Base-by-base conservation (phyloP, 768 basidiomycete species). In the Lentinus brumalis region DNA sequence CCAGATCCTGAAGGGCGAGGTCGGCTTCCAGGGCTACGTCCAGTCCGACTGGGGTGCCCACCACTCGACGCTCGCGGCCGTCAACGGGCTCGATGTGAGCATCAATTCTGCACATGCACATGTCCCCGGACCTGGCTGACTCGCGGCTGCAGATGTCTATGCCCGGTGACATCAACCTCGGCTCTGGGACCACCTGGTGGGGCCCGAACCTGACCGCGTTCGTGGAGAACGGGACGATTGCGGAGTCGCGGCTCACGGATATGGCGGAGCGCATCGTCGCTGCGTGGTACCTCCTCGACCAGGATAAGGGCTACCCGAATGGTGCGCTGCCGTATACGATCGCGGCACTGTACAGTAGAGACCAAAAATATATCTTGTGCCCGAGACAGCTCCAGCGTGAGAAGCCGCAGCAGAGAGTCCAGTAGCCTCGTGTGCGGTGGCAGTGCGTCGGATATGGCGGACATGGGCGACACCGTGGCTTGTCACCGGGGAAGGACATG, bases 181-280 rank as follows among this genome's bases (percentile, higher is more conserved):
- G 73, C 64, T 81, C 81, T 16, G 74, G 76, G 9, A 77, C 75
- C 2, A 79, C 83, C 4, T 92, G 83, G 68, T 92, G 85, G 62
- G 87, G 89, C n/a, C 75, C 69, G 1, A 91, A 87, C 70, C 79
- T 94, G 35, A 87, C 86, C 0, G 77, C 77, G 30, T 86, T 79
- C 51, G 91, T 95, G 16, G 74, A 81, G 50, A 90, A 94, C 69
- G 86, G 86, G 42, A 86, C 84, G 3, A 89, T 95, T 53, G 80
- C 88, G 0, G 77, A 80, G 63, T 69, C 78, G 3, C 83, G 91
- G 5, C 73, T 91, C 5, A 85, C 88, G 56, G 92, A 95, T 69
- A 93, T 94, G 90, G 92, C 88, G 4, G 86, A 83, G 9, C 86
- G 92, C 32, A 88, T 94, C 66, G 70, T 94, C 29, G 88, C 91